A percentile compares a stretch with the other conserved stretches of the same genome.
phyloP scores from a whole-genome alignment of 2,329 filamentous ascomycete species.

The Alternaria atra region DNA sequence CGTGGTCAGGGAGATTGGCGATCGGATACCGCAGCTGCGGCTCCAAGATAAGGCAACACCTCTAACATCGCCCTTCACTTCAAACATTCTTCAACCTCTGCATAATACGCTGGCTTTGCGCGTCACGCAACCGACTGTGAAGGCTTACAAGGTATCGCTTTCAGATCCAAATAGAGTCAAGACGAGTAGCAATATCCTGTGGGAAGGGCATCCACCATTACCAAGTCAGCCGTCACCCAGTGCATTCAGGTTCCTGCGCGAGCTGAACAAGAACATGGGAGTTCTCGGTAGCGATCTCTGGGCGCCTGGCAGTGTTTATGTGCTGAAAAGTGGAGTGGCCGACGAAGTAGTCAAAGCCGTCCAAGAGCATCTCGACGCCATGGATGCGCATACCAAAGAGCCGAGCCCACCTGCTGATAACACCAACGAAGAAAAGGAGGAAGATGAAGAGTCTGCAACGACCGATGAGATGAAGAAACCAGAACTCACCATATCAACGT shows the following conservation, averaged over 20 bases:
- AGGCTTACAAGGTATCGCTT: slow-evolving; percentile 55
- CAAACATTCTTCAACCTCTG: slow-evolving; percentile 69
- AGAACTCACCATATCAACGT: slow-evolving; percentile 18
- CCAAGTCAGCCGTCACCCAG: slow-evolving; percentile 81
- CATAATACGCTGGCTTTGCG: slow-evolving; percentile 68
- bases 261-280: slow-evolving; percentile 73
- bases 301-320: slow-evolving; percentile 72
- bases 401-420: slow-evolving; percentile 18
- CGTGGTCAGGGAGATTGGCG: slow-evolving; percentile 76
- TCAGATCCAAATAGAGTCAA: slow-evolving; percentile 55
- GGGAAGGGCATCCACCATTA: slow-evolving; percentile 79
- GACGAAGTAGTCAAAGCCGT: slow-evolving; percentile 57
- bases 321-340: slow-evolving; percentile 68
- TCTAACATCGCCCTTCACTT: slow-evolving; percentile 39
- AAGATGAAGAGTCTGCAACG: slow-evolving; percentile 1
- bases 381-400: slow-evolving; percentile 11
- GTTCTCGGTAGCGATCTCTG: slow-evolving; percentile 79
- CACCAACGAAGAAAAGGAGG: slow-evolving; percentile 1
- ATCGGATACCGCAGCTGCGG: slow-evolving; percentile 54
- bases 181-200: slow-evolving; percentile 72
- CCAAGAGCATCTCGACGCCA: slow-evolving; percentile 47
- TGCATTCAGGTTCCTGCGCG: slow-evolving; percentile 75
- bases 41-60: slow-evolving; percentile 44
- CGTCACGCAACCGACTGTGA: slow-evolving; percentile 61
- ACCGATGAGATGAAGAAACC: slow-evolving; percentile 11